Percentiles rank a stretch among this genome's conserved stretches.
Conservation (phyloP, 2,329 filamentous ascomycete genomes). For the Neofusicoccum laricinum region DNA sequence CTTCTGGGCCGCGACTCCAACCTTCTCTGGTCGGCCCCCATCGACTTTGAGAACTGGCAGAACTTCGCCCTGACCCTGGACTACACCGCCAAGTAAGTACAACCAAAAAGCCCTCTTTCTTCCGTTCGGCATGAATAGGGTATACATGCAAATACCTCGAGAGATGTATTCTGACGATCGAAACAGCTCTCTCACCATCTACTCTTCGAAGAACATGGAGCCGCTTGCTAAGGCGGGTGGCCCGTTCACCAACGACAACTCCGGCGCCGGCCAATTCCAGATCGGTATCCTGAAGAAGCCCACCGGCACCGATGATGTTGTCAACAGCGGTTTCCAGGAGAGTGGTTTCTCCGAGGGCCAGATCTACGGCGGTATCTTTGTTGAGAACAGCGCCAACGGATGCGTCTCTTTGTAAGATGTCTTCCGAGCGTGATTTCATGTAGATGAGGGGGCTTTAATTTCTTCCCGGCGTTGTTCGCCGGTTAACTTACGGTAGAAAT, state of each 20-base stretch:
- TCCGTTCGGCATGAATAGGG: not conserved
- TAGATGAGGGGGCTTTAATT: not conserved
- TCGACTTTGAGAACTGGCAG: conserved; percentile 53
- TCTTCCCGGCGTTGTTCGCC: not conserved
- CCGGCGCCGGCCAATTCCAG: conserved; percentile 60
- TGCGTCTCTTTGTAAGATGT: conserved; percentile 31
- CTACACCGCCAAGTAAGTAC: conserved; percentile 54
- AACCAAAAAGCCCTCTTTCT: not conserved
- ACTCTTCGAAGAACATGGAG: conserved; percentile 51
- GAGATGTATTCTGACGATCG: not conserved
- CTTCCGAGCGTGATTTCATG: not conserved
- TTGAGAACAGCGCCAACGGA: conserved; percentile 34
- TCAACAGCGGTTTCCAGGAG: conserved; percentile 36
- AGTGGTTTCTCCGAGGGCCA: conserved; percentile 36
- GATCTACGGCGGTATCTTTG: conserved; percentile 39
- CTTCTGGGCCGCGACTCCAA: conserved; percentile 34
- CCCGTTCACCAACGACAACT: conserved; percentile 50
- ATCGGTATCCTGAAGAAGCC: conserved; percentile 63
- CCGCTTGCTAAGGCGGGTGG: conserved; percentile 49
- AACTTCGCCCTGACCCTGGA: conserved; percentile 62
- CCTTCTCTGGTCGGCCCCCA: conserved; percentile 50
- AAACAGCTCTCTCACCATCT: conserved; percentile 54
- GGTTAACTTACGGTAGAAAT: not conserved
- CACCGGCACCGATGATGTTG: conserved; percentile 41
- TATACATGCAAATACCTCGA: not conserved